Base-by-base conservation (phyloP, 2,329 filamentous ascomycete genomes). In the Aspergillus uvarum region DNA sequence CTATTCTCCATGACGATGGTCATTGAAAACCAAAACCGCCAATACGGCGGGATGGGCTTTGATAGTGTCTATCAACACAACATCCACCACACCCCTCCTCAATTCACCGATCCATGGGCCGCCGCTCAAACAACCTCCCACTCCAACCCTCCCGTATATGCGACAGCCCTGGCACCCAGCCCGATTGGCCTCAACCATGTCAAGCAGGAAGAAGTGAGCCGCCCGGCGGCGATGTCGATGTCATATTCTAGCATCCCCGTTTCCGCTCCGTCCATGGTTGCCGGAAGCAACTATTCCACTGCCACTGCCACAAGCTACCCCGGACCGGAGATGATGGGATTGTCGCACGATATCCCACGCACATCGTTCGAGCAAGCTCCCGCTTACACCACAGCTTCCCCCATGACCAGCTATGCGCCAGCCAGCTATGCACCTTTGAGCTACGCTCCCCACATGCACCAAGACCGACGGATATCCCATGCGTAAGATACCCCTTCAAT, bases 41-140 rank as follows among this genome's bases (percentile, higher is more conserved):
- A 87, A 76, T 91, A 89, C 80, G 90, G 85, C 73, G 85, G 84
- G 75, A 84, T 96, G 81, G 87, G 86, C 77, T 95, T 94, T 82
- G 91, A 94, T 77, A 84, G 87, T 76, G 87, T 92, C 83, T 87
- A 90, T 74, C 83, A 81, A 73, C 83, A 78, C 76, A 83, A 86
- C 71, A 86, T 91, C 71, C 81, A 79, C 74, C 81, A 79, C 73
- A 80, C 68, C 47, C 70, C 76, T 47, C 87, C 90, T 65, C 89
- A 95, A 66, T 97, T 97, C 81, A 92, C 89, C 71, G 95, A 97
- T 77, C 92, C 92, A 47, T 97, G 93, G 93, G 82, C 82, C 51
- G 85, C 90, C 83, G 79, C 81, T 65, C 76, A 77, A 72, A 82
- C 74, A 70, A 81, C 72, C 62, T 83, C 78, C 74, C 83, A 79